Evolutionary conservation across 768 basidiomycete species (phyloP).

Genomic region (Trametes cingulata): DNA sequence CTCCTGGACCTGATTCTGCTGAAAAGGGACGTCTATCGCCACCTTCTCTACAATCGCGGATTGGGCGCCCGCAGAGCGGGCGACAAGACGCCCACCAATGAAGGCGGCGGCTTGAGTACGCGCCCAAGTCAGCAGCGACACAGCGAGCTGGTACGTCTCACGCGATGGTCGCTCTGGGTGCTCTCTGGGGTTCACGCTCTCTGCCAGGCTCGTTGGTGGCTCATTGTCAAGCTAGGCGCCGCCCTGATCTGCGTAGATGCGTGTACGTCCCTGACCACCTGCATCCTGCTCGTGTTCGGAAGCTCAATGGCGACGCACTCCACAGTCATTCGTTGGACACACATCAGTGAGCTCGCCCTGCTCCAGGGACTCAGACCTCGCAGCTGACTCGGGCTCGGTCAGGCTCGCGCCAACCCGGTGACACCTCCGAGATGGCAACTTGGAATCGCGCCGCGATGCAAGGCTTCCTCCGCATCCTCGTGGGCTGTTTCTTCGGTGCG

Average conservation of each 20-base stretch:
- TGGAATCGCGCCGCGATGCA: conserved; percentile 55
- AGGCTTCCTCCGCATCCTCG: conserved; percentile 57
- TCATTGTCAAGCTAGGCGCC: conserved; percentile 59
- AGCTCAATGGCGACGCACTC: not conserved
- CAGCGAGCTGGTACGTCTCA: conserved; percentile 1
- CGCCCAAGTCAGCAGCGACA: not conserved
- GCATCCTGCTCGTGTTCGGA: not conserved
- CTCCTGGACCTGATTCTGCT: conserved; percentile 80
- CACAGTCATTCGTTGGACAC: conserved; percentile 77
- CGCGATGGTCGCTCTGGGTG: not conserved
- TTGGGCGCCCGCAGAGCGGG: conserved; percentile 55
- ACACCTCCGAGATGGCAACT: conserved; percentile 27
- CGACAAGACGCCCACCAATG: conserved; percentile 11
- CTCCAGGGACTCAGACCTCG: not conserved
- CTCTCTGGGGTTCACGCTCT: not conserved
- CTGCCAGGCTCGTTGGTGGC: conserved; percentile 56
- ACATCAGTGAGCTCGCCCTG: conserved; percentile 50
- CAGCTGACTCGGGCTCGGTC: conserved; percentile 5
- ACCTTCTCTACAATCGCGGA: conserved; percentile 80
- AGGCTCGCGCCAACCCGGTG: conserved; percentile 16
- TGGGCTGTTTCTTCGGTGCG: conserved; percentile 66
- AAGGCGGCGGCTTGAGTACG: not conserved
- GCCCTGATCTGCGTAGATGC: conserved; percentile 67
- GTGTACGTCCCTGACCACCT: conserved; percentile 47
- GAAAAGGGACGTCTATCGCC: conserved; percentile 79